A percentile compares a stretch with the other conserved stretches of the same genome.
Evolutionary conservation across 441 rosid species (phyloP).

Genomic region (Cnidoscolus chayamansa): DNA sequence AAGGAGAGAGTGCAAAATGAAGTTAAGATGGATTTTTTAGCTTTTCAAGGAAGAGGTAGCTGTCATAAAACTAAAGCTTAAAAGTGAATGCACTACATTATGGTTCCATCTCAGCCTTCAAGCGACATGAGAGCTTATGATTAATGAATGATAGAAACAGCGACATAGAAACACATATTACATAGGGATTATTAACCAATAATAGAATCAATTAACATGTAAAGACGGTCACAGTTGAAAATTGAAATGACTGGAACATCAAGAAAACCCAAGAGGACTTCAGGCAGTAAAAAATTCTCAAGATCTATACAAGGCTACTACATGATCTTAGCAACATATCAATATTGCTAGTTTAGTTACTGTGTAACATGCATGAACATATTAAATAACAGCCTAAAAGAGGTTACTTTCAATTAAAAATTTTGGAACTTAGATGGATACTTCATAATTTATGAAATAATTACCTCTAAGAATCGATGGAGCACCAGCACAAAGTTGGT

Average conservation of each 20-base stretch:
- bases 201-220: not conserved
- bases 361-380: not conserved
- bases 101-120: not conserved
- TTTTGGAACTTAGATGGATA: slow-evolving; percentile 14
- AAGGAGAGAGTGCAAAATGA: not conserved
- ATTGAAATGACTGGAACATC: not conserved
- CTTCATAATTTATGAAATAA: slow-evolving; percentile 15
- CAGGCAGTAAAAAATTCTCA: not conserved
- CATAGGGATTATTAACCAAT: not conserved
- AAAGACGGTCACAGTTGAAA: not conserved
- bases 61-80: slow-evolving; percentile 12
- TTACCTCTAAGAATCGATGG: slow-evolving; percentile 79
- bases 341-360: not conserved
- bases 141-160: not conserved
- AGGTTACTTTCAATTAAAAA: slow-evolving; percentile 15
- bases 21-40: not conserved
- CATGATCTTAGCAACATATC: not conserved
- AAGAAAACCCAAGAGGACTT: not conserved
- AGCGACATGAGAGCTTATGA: not conserved
- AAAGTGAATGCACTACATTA: not conserved
- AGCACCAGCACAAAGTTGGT: slow-evolving; percentile 97
- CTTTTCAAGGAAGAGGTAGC: slow-evolving; percentile 4
- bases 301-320: not conserved
- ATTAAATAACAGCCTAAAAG: not conserved
- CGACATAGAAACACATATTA: not conserved